Evolutionary conservation across 768 basidiomycete genomes (phyloP).

Genomic region (Tricholoma hemisulphureum): DNA sequence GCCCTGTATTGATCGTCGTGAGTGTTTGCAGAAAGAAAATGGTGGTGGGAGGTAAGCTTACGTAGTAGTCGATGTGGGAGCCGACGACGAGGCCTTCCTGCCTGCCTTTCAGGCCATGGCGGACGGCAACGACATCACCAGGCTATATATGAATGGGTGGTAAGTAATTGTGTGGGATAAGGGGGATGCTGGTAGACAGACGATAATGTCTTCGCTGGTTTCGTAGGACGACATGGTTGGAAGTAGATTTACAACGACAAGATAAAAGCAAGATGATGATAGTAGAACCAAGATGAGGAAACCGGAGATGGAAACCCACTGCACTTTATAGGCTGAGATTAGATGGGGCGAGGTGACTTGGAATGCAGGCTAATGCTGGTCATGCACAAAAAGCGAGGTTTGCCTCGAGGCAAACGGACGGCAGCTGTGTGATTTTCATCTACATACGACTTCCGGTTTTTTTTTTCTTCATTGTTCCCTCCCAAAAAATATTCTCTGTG

Average conservation of each 20-base stretch:
- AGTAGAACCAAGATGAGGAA: conserved; percentile 25
- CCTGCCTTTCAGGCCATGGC: conserved; percentile 58
- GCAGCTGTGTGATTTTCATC: conserved; percentile 4
- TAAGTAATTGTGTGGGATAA: not conserved
- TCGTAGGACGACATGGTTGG: conserved; percentile 29
- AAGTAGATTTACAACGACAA: conserved; percentile 1
- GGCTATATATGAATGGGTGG: conserved; percentile 41
- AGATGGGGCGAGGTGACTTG: conserved; percentile 15
- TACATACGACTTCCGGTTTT: conserved; percentile 3
- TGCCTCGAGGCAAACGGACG: conserved; percentile 47
- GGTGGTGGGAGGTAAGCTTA: conserved; percentile 36
- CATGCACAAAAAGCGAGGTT: conserved; percentile 42
- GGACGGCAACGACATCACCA: conserved; percentile 79
- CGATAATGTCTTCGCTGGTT: conserved; percentile 35
- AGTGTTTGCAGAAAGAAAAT: not conserved
- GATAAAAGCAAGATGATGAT: conserved; percentile 8
- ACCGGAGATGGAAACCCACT: conserved; percentile 23
- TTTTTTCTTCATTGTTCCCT: not conserved
- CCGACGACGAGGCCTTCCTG: conserved; percentile 82
- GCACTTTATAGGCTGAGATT: conserved; percentile 31
- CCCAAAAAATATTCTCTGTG: not conserved
- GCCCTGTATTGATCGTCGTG: conserved; percentile 45
- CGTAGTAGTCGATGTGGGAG: conserved; percentile 66
- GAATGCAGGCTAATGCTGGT: too few species aligned
- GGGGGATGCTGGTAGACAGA: conserved; percentile 13